Conservation (phyloP, 202 grass and related monocot genomes). For the Setaria italica region DNA sequence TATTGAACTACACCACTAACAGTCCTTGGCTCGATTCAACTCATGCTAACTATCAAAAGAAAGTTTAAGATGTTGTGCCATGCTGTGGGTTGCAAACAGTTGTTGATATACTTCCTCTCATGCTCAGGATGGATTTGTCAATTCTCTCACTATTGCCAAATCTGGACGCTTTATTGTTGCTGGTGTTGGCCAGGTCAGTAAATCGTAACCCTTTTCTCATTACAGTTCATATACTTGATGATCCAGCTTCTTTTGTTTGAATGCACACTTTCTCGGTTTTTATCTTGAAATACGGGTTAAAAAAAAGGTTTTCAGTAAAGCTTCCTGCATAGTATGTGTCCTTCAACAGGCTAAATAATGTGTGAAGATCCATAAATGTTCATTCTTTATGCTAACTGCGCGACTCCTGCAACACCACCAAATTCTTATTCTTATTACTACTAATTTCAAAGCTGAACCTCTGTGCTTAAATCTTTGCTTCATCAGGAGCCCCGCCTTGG, state of each 20-base stretch:
- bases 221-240: background rate
- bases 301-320: background rate
- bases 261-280: background rate
- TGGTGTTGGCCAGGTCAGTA: slow-evolving; percentile 81
- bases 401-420: too few species aligned
- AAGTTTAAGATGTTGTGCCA: background rate
- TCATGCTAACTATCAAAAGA: background rate
- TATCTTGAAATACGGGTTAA: background rate
- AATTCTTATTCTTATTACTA: background rate
- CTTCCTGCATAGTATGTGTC: background rate
- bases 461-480: slow-evolving; percentile 9
- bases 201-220: background rate
- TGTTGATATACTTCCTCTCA: slow-evolving; percentile 6
- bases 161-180: slow-evolving; percentile 84
- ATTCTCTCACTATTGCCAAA: slow-evolving; percentile 74
- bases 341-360: background rate
- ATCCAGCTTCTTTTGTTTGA: background rate
- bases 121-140: slow-evolving; percentile 77
- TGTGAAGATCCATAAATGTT: background rate
- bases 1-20: background rate
- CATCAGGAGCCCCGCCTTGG: slow-evolving; percentile 85
- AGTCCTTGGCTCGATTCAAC: background rate
- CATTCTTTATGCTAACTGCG: background rate
- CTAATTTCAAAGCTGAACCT: background rate
- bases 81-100: slow-evolving; percentile 13